A percentile compares a stretch with the other conserved stretches of the same genome.
These are phyloP conservation scores for Beta vulgaris DNA, from an alignment of 148 eudicot genomes.

Conservation along the genomic window DNA sequence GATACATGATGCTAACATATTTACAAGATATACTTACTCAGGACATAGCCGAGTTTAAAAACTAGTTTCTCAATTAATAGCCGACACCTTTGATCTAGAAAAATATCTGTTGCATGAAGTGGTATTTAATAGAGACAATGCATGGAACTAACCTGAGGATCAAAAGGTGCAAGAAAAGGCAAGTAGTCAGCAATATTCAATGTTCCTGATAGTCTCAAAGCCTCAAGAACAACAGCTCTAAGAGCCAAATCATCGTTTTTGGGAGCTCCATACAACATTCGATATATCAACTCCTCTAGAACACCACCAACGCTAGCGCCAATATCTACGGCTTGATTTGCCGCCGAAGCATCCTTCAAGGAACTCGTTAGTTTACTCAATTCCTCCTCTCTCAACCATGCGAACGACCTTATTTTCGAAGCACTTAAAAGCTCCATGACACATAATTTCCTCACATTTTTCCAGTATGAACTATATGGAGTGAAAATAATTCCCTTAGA, in stretches of 20 bases:
- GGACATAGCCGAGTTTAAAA: too few relatives aligned
- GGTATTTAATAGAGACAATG: too few relatives aligned
- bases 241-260: slow-evolving; percentile 17
- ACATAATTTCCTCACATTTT: slow-evolving; percentile 17
- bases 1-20: too few relatives aligned
- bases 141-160: slow-evolving; percentile 9
- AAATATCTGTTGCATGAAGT: background rate
- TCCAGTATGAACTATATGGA: slow-evolving; percentile 19
- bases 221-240: slow-evolving; percentile 21
- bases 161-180: slow-evolving; percentile 22
- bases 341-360: background rate
- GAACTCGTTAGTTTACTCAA: slow-evolving; percentile 13
- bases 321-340: slow-evolving; percentile 13
- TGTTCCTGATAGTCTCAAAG: slow-evolving; percentile 20
- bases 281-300: slow-evolving; percentile 22
- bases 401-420: slow-evolving; percentile 11
- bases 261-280: slow-evolving; percentile 28
- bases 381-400: slow-evolving; percentile 27
- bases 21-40: too few relatives aligned
- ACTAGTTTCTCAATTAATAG: background rate
- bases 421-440: slow-evolving; percentile 26
- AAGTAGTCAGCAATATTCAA: slow-evolving; percentile 23
- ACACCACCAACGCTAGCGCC: slow-evolving; percentile 20
- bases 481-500: slow-evolving; percentile 23
- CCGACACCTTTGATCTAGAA: background rate